A percentile compares a stretch with the other conserved stretches of the same genome.
These are phyloP conservation scores for Thalassiosira mediterranea DNA, from an alignment of 352 stramenopile genomes.

Conservation along the genomic window DNA sequence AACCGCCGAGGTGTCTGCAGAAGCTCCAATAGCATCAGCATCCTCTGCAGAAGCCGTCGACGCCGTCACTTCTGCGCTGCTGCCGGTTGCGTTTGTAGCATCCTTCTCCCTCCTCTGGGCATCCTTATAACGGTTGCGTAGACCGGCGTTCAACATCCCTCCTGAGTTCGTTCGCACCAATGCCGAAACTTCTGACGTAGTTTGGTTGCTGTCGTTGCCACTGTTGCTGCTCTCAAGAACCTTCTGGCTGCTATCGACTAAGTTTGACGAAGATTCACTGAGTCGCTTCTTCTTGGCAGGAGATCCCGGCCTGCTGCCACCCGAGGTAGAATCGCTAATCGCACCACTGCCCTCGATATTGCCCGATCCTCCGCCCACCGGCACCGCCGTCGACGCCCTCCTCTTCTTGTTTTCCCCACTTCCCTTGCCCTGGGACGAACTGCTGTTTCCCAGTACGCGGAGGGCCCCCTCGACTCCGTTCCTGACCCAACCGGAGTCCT, in stretches of 20 bases:
- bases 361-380: slow-evolving; percentile 31
- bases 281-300: slow-evolving; percentile 20
- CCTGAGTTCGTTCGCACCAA: slow-evolving; percentile 9
- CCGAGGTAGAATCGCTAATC: neutral
- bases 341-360: neutral
- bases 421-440: slow-evolving; percentile 6
- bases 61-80: neutral
- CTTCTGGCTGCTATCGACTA: slow-evolving; percentile 1
- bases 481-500: slow-evolving; percentile 57
- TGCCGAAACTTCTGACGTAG: neutral
- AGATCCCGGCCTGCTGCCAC: neutral
- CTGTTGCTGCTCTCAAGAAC: slow-evolving; percentile 14
- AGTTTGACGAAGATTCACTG: neutral
- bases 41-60: slow-evolving; percentile 1
- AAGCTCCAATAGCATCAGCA: slow-evolving; percentile 7
- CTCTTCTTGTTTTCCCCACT: slow-evolving; percentile 37
- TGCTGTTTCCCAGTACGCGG: slow-evolving; percentile 16
- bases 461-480: slow-evolving; percentile 51
- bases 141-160: slow-evolving; percentile 69
- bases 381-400: slow-evolving; percentile 9
- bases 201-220: neutral
- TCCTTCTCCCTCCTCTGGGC: slow-evolving; percentile 48
- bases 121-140: slow-evolving; percentile 70
- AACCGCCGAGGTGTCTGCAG: slow-evolving; percentile 5
- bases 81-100: slow-evolving; percentile 3